Base-by-base conservation (phyloP, 371 early-diverging fungal species). In the Mucor velutinosus region DNA sequence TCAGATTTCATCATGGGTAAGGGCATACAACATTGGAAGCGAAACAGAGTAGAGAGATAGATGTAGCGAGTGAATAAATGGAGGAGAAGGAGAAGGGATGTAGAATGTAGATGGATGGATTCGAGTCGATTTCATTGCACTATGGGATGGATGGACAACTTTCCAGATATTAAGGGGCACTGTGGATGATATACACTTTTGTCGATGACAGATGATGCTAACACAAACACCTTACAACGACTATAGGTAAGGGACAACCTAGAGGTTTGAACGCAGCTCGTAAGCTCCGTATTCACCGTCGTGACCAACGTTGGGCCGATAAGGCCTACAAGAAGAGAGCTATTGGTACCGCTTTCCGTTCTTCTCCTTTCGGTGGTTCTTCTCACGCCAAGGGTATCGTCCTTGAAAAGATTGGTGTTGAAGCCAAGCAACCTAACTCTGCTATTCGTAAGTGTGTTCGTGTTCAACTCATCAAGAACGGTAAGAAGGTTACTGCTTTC, bases 351-450 rank as follows among this genome's bases (percentile, higher is more conserved):
- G 97, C 96, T 66, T 98, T 86, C 94, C 95, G 95, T 85, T 95
- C 92, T 77, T 94, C 94, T 74, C 98, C 99, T 53, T 97, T 99
- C 87, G 98, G 95, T 86, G 98, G 97, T 67, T 93, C 99, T 65
- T 99, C n/a, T n/a, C n/a, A n/a, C n/a, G n/a, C n/a, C 82, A 99
- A 98, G 93, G 99, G 99, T 69, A 99, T 99, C 80, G 99, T 99
- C 66, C 89, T 99, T 62, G 99, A 99, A 90, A 99, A 99, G 93
- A 98, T 99, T 87, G 99, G 99, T 93, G 97, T 99, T 76, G 99
- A 99, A 91, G 99, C 99, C 76, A 99, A 99, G 89, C 99, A 99
- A 90, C 99, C 99, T 77, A 99, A 99, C 97, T 99, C 99, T 86
- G 99, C 99, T 78, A 98, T 99, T 90, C 97, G 99, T 90, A 99